Percentiles rank a stretch among this genome's conserved stretches.
Evolutionary conservation across 768 basidiomycete species (phyloP).

Genomic region (Leucocoprinus birnbaumii): DNA sequence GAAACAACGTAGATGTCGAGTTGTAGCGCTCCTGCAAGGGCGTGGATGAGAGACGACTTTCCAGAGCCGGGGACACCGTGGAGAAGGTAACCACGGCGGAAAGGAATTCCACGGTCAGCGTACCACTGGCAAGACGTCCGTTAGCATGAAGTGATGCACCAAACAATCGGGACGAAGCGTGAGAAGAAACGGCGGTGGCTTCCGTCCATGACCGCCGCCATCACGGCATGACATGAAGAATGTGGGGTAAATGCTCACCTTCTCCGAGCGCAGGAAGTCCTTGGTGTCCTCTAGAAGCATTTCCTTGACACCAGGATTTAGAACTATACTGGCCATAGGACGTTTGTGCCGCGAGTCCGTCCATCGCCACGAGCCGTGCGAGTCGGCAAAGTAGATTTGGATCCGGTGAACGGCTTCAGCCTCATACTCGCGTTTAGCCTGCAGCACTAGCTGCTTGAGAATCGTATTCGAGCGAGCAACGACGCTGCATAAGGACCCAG

Average conservation of each 20-base stretch:
- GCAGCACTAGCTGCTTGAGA: conserved; percentile 84
- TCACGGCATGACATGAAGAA: neutral
- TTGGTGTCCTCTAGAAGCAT: conserved; percentile 80
- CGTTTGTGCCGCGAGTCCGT: conserved; percentile 86
- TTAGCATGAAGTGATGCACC: neutral
- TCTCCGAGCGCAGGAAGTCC: conserved; percentile 83
- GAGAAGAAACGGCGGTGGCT: conserved; percentile 3
- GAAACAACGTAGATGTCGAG: conserved; percentile 93
- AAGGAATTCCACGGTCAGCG: conserved; percentile 89
- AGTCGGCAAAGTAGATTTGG: conserved; percentile 88
- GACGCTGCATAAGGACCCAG: conserved; percentile 37
- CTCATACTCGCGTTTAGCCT: conserved; percentile 88
- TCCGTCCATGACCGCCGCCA: no score
- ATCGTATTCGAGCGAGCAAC: conserved; percentile 82
- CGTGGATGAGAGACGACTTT: conserved; percentile 83
- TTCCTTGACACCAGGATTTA: conserved; percentile 87
- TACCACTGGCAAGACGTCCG: conserved; percentile 60
- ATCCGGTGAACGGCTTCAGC: conserved; percentile 85
- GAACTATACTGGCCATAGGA: conserved; percentile 83
- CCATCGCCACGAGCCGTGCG: conserved; percentile 86
- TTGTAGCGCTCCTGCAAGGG: conserved; percentile 84
- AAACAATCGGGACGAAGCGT: neutral
- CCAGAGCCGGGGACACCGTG: conserved; percentile 85
- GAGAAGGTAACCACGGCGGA: conserved; percentile 83
- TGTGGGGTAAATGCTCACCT: conserved; percentile 38